Conservation (phyloP, 441 rosid species). For the Euphorbia celastroides region DNA sequence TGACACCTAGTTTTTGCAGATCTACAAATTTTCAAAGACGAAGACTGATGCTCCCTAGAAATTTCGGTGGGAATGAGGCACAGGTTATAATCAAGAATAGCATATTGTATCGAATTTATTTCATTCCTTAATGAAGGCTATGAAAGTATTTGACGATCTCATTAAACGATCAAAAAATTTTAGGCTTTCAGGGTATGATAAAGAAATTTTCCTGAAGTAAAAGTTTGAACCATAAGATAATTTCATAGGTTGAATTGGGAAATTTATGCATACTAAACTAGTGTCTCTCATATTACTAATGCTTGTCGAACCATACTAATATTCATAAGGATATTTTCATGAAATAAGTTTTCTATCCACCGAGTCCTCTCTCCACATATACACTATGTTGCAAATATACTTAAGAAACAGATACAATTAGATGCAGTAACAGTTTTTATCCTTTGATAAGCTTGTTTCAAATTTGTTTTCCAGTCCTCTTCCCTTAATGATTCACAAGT, state of each 20-base stretch:
- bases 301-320: not conserved
- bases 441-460: not conserved
- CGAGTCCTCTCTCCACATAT: not conserved
- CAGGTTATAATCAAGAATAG: constrained; percentile 8
- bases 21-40: constrained; percentile 14
- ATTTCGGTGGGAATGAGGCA: constrained; percentile 8
- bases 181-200: not conserved
- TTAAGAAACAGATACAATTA: not conserved
- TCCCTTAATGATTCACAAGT: not conserved
- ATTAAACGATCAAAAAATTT: not conserved
- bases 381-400: too few relatives aligned
- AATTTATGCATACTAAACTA: not conserved
- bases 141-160: not conserved
- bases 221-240: not conserved
- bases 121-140: not conserved
- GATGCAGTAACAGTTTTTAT: not conserved
- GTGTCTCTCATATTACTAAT: not conserved
- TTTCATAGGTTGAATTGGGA: not conserved
- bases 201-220: not conserved
- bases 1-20: not conserved
- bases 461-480: not conserved
- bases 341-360: not conserved
- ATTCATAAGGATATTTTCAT: not conserved
- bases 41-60: constrained; percentile 11
- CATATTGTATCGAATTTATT: not conserved